Evolutionary conservation across 2,329 filamentous ascomycete genomes (phyloP), one percentile per base, ranked within the genome.

Genomic region (Ciborinia camelliae): DNA sequence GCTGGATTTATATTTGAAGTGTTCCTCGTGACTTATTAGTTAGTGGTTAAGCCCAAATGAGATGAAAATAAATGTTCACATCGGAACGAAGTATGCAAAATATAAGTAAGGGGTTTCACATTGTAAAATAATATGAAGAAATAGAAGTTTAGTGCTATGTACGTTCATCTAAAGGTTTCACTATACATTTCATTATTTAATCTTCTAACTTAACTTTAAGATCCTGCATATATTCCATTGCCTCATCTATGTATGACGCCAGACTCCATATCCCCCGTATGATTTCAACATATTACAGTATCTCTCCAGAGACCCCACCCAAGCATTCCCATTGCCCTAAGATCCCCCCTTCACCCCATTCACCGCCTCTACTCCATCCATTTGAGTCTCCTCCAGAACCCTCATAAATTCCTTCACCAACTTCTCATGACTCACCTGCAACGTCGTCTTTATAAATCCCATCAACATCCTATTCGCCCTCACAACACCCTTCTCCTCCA

Each of bases 401-500:
- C 77, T 77, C 50, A 84, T 78, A 23, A 90, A 78, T 35, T 81
- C 78, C 7, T 88, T 85, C 1, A 92, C 88, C 6, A 96, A 80
- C 10, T 84, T 81, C 23, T 81, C 82, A 73, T 95, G 91, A 0
- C 90, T 85, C 71, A 88, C 90, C 72, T 90, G 89, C 58, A 96
- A 81, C 37, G 90, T 94, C 76, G 86, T 89, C 80, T 90, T 92
- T 64, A 96, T 90, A 73, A 95, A 95, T 1, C 79, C 78, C 2
- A 87, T 82, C 78, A 94, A 83, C 68, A 94, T 79, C 65, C 91
- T 78, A 73, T 92, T 93, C 78, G 91, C 95, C 65, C 84, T 84
- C 79, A 96, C 86, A 69, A 90, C 87, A 55, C 93, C 87, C 69
- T 93, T 90, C 78, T 96, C 91, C 23, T 89, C 84, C 55, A 96